phyloP scores from a whole-genome alignment of 2,329 filamentous ascomycete genomes.

The Endothia cerciana region DNA sequence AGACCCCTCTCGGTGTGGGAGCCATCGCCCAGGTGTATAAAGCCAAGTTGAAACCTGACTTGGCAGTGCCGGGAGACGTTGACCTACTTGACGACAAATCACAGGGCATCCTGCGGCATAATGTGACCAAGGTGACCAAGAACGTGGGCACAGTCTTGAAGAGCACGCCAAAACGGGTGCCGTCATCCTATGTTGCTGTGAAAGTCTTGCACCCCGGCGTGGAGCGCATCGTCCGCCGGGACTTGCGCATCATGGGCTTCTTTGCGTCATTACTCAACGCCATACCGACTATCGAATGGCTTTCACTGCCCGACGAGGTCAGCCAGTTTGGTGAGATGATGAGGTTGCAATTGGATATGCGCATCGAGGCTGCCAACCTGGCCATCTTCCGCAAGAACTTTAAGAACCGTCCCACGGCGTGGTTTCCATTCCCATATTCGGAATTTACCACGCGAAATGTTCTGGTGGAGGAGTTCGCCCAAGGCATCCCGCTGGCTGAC shows the following conservation, averaged over 20 bases:
- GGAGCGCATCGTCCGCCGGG: conserved; percentile 85
- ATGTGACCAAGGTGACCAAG: conserved; percentile 74
- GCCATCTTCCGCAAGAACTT: conserved; percentile 89
- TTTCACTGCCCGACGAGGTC: conserved; percentile 94
- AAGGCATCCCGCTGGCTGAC: conserved; percentile 87
- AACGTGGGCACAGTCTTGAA: conserved; percentile 88
- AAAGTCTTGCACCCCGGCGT: conserved; percentile 94
- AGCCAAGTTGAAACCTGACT: conserved; percentile 81
- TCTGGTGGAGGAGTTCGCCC: conserved; percentile 92
- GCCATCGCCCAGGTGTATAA: conserved; percentile 98
- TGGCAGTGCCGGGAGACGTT: conserved; percentile 67
- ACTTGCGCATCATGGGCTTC: conserved; percentile 90
- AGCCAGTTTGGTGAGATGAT: conserved; percentile 97
- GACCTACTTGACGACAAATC: conserved; percentile 49
- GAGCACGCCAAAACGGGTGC: conserved; percentile 80
- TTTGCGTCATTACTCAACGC: conserved; percentile 84
- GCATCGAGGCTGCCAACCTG: conserved; percentile 92
- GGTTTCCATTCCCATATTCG: conserved; percentile 93
- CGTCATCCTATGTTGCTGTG: conserved; percentile 90
- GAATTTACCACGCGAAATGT: conserved; percentile 93
- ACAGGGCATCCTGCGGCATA: conserved; percentile 57
- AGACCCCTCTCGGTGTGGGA: conserved; percentile 86
- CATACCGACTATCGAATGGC: conserved; percentile 95
- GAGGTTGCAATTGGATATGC: conserved; percentile 91
- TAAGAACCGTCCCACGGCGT: conserved; percentile 85